Evolutionary conservation across 805 yeast genomes (phyloP), one percentile per base, ranked within the genome.

Genomic region (Candida xiaguanensis): DNA sequence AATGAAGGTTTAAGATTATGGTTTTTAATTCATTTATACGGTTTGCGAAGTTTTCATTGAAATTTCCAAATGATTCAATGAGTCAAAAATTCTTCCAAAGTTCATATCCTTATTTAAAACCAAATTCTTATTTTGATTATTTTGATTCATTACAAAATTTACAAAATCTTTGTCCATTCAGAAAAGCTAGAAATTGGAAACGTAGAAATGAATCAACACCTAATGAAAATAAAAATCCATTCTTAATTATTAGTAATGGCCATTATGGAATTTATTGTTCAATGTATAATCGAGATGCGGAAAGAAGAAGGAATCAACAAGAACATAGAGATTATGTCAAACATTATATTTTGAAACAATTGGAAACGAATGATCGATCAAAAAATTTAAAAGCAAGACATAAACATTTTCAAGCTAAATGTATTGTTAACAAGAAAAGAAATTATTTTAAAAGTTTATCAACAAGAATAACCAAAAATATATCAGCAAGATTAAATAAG

Each of bases 201-300:
- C 36, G 18, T 17, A 35, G 27, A 19, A 34, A 34, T n/a, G 18
- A 33, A 11, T 22, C 34, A 5, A 17, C 30, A 15, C 5, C 34
- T 15, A 34, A 32, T 36, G 15, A 31, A 24, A 22, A 24, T 17
- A 14, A 20, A 2, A 37, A 31, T 22, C 16, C 41, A 38, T 19
- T 40, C 44, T 51, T 65, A 37, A 48, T 56, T 12, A 62, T 67
- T 13, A 59, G 54, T 37, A 43, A 47, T 16, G 74, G 74, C n/a
- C 74, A 68, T 41, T 68, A 66, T 45, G 74, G 73, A 1, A 49
- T 68, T 15, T 68, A 68, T 45, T 68, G 58, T 41, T 56, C 70
- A 5, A 58, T 68, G 35, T 65, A 59, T 49, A 62, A 60, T 44
- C 62, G 58, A 30, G 73, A 68, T 39, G 58, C 46, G 5, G 43